Conservation (phyloP, 2,329 filamentous ascomycete species). For the Fusarium algeriense region DNA sequence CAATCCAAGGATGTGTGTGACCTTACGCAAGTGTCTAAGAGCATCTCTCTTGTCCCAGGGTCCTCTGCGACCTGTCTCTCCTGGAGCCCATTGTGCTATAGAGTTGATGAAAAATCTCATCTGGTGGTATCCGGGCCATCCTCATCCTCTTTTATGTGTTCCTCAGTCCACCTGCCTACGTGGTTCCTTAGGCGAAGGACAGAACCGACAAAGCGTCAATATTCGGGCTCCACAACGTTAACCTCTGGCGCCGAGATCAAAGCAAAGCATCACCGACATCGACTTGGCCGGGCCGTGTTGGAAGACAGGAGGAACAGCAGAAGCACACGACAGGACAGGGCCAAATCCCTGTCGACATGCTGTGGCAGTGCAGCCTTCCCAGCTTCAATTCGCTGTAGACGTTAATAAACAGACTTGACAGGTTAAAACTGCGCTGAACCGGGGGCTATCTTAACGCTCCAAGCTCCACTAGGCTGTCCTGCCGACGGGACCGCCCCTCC, state of each 20-base stretch:
- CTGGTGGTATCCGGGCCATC: slow-evolving; percentile 14
- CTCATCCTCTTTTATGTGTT: slow-evolving; percentile 17
- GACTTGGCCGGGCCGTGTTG: slow-evolving; percentile 29
- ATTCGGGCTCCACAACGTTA: slow-evolving; percentile 22
- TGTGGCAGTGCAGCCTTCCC: slow-evolving; percentile 40
- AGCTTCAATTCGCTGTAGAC: slow-evolving; percentile 3
- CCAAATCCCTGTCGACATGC: slow-evolving; percentile 19
- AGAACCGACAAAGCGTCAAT: slow-evolving; percentile 34
- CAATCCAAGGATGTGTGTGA: neutral
- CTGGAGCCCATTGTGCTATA: neutral
- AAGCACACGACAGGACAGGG: slow-evolving; percentile 27
- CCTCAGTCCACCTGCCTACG: slow-evolving; percentile 37
- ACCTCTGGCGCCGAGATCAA: slow-evolving; percentile 31
- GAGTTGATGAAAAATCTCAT: neutral
- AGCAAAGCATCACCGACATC: slow-evolving; percentile 17
- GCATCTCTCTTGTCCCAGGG: slow-evolving; percentile 8
- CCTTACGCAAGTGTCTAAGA: slow-evolving; percentile 4
- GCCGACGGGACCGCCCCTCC: slow-evolving; percentile 37
- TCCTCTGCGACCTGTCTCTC: slow-evolving; percentile 4
- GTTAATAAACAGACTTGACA: neutral
- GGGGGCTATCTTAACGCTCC: slow-evolving; percentile 1
- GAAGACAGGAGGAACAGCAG: slow-evolving; percentile 18
- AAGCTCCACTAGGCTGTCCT: slow-evolving; percentile 29
- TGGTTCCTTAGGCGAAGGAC: slow-evolving; percentile 27
- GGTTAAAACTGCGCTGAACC: slow-evolving; percentile 2